Evolutionary conservation across 1,284 basidiomycete species (phyloP).

Genomic region (Trichosporon inkin): DNA sequence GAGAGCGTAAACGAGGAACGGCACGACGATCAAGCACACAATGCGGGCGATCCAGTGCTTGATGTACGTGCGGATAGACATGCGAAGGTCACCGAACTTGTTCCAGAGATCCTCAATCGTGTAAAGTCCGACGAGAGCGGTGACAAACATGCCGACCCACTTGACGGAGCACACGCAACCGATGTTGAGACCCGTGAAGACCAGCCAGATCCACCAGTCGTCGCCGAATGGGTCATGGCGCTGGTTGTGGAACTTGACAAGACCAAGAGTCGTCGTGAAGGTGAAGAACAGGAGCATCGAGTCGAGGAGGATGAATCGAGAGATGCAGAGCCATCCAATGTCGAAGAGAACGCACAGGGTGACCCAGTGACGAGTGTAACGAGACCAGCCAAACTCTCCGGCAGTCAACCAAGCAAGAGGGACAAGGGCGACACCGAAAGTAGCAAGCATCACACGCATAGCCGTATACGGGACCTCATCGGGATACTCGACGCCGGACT

Average conservation of each 20-base stretch:
- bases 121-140: slow-evolving; percentile 88
- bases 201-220: slow-evolving; percentile 96
- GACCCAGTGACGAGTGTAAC: slow-evolving; percentile 82
- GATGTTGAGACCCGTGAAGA: slow-evolving; percentile 84
- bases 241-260: slow-evolving; percentile 95
- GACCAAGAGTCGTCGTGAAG: slow-evolving; percentile 89
- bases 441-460: slow-evolving; percentile 91
- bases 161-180: slow-evolving; percentile 97
- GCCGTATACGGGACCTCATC: slow-evolving; percentile 81
- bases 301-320: slow-evolving; percentile 93
- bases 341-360: slow-evolving; percentile 91
- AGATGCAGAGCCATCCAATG: slow-evolving; percentile 93
- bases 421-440: slow-evolving; percentile 91
- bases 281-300: slow-evolving; percentile 99
- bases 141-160: slow-evolving; percentile 93
- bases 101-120: slow-evolving; percentile 98
- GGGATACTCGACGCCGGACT: slow-evolving; percentile 83
- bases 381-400: slow-evolving; percentile 88
- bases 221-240: slow-evolving; percentile 85
- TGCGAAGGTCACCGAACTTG: slow-evolving; percentile 91
- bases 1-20: slow-evolving; percentile 84
- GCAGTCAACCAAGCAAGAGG: slow-evolving; percentile 95
- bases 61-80: slow-evolving; percentile 78
- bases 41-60: slow-evolving; percentile 89
- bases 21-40: slow-evolving; percentile 79